Conservation (phyloP, 805 yeast genomes). For the Lachancea nothofagi region DNA sequence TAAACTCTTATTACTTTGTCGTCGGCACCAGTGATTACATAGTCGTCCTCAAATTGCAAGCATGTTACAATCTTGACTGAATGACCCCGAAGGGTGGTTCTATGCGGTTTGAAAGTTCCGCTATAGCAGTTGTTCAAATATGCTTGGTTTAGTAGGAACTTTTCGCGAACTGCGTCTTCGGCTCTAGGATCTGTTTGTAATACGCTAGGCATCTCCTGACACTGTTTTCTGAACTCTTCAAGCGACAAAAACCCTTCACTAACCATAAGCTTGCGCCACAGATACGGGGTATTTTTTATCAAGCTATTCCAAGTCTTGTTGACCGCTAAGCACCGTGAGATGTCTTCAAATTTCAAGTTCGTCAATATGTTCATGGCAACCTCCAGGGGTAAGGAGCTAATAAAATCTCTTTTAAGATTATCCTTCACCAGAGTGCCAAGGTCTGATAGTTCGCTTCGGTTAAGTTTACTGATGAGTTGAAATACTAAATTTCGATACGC, state of each 20-base stretch:
- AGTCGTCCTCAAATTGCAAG: conserved; percentile 84
- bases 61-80: conserved; percentile 89
- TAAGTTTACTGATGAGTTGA: conserved; percentile 24
- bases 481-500: conserved; percentile 25
- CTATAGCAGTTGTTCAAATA: conserved; percentile 76
- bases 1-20: conserved; percentile 77
- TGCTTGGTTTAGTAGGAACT: conserved; percentile 45
- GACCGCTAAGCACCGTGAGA: conserved; percentile 58
- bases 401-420: conserved; percentile 63
- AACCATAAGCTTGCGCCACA: conserved; percentile 67
- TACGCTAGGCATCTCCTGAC: conserved; percentile 22
- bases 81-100: conserved; percentile 62
- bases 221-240: conserved; percentile 40
- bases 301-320: conserved; percentile 64
- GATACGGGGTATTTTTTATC: conserved; percentile 50
- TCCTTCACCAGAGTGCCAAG: conserved; percentile 27
- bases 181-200: conserved; percentile 23
- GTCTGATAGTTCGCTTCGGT: conserved; percentile 30
- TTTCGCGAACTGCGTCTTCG: conserved; percentile 36
- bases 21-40: conserved; percentile 89
- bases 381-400: conserved; percentile 69
- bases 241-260: conserved; percentile 54
- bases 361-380: conserved; percentile 59
- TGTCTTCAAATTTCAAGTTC: conserved; percentile 56
- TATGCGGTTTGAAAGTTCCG: conserved; percentile 60